Evolutionary conservation across 129 eudicot species (phyloP), one percentile per base, ranked within the genome.

Genomic region (Centella asiatica): DNA sequence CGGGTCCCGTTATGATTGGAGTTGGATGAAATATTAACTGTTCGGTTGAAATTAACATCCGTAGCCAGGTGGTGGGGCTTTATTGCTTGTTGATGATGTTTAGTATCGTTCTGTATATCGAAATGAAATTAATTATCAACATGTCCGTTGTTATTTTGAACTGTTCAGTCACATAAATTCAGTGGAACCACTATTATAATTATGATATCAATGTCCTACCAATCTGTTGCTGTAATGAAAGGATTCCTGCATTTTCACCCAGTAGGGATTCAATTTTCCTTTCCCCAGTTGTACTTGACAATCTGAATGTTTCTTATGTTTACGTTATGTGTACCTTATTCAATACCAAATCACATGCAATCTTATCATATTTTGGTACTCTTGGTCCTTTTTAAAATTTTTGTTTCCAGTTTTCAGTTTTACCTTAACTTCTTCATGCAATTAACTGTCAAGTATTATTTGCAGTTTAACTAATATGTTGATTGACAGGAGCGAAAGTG

Each of bases 401-500:
- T n/a, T n/a, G n/a, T n/a, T n/a, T n/a, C n/a, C n/a, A n/a, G n/a
- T n/a, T n/a, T 45, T 4, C 22, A 11, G n/a, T 47, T 47, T 18
- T 19, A 1, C 52, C 6, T 47, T 19, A 14, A 2, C 53, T 48
- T 20, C 12, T 0, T 34, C 20, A 17, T 56, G 24, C 62, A 14
- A 17, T 31, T 2, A 14, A 29, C 27, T 29, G 42, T 15, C 4
- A 32, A 27, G 9, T 8, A 31, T 3, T 56, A 36, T 22, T 18
- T 18, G n/a, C 24, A 29, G 19, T 32, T 20, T 7, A 31, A 57
- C 28, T 34, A 57, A n/a, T 12, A 1, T 8, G 31, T n/a, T 29
- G 12, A 0, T 33, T 29, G 66, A 50, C 73, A 93, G 99, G 88
- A 74, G 83, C 89, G 33, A 82, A 88, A 57, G 78, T 80, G 62